These are phyloP conservation scores for Mycena galopus DNA, from an alignment of 768 basidiomycete species.

Conservation along the genomic window DNA sequence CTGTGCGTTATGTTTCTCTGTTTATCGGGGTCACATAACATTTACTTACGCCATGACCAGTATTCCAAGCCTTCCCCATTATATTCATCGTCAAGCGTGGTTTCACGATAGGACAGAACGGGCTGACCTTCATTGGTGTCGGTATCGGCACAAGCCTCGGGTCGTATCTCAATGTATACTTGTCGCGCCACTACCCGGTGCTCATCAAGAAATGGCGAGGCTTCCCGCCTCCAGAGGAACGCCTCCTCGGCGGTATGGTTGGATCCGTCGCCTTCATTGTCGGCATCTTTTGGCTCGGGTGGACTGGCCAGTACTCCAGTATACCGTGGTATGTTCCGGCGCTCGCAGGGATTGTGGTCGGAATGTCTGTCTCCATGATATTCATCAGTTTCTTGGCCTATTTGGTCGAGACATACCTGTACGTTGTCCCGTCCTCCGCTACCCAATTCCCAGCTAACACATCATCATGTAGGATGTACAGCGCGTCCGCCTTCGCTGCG, in stretches of 20 bases:
- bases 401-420: slow-evolving; percentile 48
- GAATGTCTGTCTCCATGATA: slow-evolving; percentile 61
- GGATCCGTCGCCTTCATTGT: slow-evolving; percentile 67
- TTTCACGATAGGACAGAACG: slow-evolving; percentile 55
- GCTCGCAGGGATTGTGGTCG: slow-evolving; percentile 62
- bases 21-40: too few relatives aligned
- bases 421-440: not conserved
- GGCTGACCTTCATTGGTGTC: slow-evolving; percentile 70
- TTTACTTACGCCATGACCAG: slow-evolving; percentile 44
- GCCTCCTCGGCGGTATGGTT: slow-evolving; percentile 67
- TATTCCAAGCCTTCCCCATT: slow-evolving; percentile 69
- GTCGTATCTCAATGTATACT: slow-evolving; percentile 53
- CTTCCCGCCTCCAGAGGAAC: slow-evolving; percentile 73
- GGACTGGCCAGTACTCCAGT: slow-evolving; percentile 60
- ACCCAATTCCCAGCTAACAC: not conserved
- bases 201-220: slow-evolving; percentile 63
- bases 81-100: slow-evolving; percentile 53
- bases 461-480: slow-evolving; percentile 56
- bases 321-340: slow-evolving; percentile 74
- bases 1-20: slow-evolving; percentile 52
- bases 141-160: slow-evolving; percentile 62
- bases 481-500: slow-evolving; percentile 73
- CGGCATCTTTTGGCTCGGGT: slow-evolving; percentile 53
- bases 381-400: slow-evolving; percentile 74
- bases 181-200: slow-evolving; percentile 53